A percentile compares a stretch with the other conserved stretches of the same genome.
phyloP scores from a whole-genome alignment of 2,329 filamentous ascomycete species.

The Aureobasidium sp. region DNA sequence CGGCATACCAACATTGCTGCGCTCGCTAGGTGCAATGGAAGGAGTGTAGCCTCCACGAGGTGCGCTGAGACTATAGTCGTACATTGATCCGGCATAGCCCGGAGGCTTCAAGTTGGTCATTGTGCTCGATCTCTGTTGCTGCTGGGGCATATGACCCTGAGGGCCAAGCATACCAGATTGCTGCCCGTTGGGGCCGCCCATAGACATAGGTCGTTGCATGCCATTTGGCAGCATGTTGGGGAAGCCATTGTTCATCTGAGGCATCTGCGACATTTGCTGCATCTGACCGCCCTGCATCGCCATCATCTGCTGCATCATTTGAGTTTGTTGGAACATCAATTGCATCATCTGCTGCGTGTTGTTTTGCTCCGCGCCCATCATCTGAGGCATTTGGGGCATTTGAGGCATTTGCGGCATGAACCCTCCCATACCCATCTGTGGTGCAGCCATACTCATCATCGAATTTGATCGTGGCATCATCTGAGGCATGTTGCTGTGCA shows the following conservation, averaged over 20 bases:
- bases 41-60: slow-evolving; percentile 61
- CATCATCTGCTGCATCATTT: slow-evolving; percentile 34
- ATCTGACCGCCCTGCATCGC: slow-evolving; percentile 29
- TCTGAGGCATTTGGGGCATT: slow-evolving; percentile 6
- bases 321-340: slow-evolving; percentile 34
- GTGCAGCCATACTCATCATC: slow-evolving; percentile 26
- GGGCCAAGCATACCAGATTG: slow-evolving; percentile 69
- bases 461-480: slow-evolving; percentile 27
- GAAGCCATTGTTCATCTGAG: slow-evolving; percentile 9
- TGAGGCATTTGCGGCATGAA: slow-evolving; percentile 6
- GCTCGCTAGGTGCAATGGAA: slow-evolving; percentile 90
- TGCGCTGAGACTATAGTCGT: slow-evolving; percentile 32
- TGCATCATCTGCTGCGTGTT: slow-evolving; percentile 30
- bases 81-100: slow-evolving; percentile 31
- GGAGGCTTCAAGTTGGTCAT: slow-evolving; percentile 20
- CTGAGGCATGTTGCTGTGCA: slow-evolving; percentile 20
- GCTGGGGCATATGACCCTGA: slow-evolving; percentile 22
- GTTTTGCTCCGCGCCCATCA: slow-evolving; percentile 2
- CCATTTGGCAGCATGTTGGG: slow-evolving; percentile 7
- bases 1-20: slow-evolving; percentile 86
- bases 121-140: slow-evolving; percentile 28
- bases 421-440: slow-evolving; percentile 22
- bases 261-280: slow-evolving; percentile 19
- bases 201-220: slow-evolving; percentile 35
- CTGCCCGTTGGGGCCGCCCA: slow-evolving; percentile 24